phyloP scores from a whole-genome alignment of 768 basidiomycete species.

The Tephrocybe sp. region DNA sequence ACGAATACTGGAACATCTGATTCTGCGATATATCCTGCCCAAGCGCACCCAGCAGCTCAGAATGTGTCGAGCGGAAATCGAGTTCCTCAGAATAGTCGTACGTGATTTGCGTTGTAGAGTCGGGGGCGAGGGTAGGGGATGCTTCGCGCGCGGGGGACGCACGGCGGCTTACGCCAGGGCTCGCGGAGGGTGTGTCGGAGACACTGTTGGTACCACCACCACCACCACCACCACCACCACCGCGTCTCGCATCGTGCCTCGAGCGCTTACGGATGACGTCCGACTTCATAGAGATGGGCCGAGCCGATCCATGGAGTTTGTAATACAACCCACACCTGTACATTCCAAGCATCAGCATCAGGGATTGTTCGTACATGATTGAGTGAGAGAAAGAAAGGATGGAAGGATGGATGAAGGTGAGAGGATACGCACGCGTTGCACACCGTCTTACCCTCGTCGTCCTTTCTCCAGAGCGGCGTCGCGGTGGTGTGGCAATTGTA shows the following conservation, averaged over 20 bases:
- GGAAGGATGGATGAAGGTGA: conserved; percentile 22
- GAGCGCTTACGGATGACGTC: conserved; percentile 88
- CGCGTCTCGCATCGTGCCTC: conserved; percentile 71
- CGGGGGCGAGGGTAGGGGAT: conserved; percentile 68
- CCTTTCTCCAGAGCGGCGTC: conserved; percentile 87
- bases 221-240: too few species aligned
- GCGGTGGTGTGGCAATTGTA: conserved; percentile 90
- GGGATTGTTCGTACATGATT: too few species aligned
- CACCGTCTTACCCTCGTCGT: conserved; percentile 87
- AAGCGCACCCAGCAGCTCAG: conserved; percentile 50
- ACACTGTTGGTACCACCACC: too few species aligned
- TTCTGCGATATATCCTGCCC: conserved; percentile 28
- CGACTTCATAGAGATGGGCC: conserved; percentile 89
- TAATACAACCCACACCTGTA: conserved; percentile 78
- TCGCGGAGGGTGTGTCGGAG: conserved; percentile 72
- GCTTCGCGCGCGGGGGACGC: conserved; percentile 62
- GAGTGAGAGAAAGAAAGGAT: conserved; percentile 8
- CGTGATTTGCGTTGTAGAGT: conserved; percentile 59
- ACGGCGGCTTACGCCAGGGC: conserved; percentile 71
- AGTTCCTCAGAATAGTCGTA: conserved; percentile 50
- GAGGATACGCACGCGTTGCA: conserved; percentile 73
- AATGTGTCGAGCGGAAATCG: conserved; percentile 40
- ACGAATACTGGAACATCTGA: conserved; percentile 33
- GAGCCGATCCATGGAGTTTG: conserved; percentile 81
- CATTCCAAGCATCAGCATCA: not conserved